Evolutionary conservation across 2,329 filamentous ascomycete genomes (phyloP).

Genomic region (Clarireedia sp.): DNA sequence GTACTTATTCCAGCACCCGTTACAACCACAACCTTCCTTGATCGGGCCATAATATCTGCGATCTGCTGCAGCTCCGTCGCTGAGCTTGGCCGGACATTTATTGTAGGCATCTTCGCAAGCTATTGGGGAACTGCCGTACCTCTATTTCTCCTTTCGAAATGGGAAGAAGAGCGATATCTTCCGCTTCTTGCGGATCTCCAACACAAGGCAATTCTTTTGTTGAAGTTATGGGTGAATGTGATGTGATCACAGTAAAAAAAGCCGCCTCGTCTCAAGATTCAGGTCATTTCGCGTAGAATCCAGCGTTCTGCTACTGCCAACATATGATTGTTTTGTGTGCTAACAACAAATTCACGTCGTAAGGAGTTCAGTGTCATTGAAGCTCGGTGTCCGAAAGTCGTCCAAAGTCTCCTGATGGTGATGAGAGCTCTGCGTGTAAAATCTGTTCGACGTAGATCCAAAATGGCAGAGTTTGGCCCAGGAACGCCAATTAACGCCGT

Average conservation of each 20-base stretch:
- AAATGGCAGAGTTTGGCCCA: neutral
- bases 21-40: conserved; percentile 62
- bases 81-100: conserved; percentile 23
- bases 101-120: conserved; percentile 26
- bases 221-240: too few relatives aligned
- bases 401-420: too few relatives aligned
- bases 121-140: too few relatives aligned
- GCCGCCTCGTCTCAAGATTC: neutral
- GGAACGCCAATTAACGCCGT: neutral
- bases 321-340: neutral
- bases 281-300: neutral
- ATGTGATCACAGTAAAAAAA: too few relatives aligned
- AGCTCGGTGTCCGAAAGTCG: too few relatives aligned
- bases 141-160: too few relatives aligned
- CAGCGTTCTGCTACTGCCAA: neutral
- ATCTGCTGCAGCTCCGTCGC: conserved; percentile 47
- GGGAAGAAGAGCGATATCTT: too few relatives aligned
- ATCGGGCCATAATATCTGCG: conserved; percentile 55
- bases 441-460: neutral
- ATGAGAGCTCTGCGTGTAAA: too few relatives aligned
- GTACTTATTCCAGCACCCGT: conserved; percentile 70
- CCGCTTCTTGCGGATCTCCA: too few relatives aligned
- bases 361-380: too few relatives aligned
- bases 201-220: too few relatives aligned
- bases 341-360: neutral